Base-by-base conservation (phyloP, 805 yeast species). In the Candida vaughaniae region DNA sequence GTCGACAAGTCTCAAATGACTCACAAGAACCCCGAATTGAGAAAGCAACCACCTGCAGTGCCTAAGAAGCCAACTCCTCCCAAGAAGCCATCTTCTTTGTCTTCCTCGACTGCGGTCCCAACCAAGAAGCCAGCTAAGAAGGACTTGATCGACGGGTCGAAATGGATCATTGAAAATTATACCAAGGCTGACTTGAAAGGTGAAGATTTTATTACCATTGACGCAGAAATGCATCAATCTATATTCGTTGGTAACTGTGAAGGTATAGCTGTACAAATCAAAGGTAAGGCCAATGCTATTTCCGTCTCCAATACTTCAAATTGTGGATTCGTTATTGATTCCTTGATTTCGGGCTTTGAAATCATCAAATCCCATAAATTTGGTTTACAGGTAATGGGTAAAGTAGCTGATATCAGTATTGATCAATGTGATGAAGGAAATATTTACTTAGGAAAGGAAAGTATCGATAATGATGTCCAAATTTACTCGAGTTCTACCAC, bases 1-100 rank as follows among this genome's bases (percentile, higher is more conserved):
- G 97, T 91, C 26, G 97, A 90, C 49, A 87, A 80, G 66, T 82
- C 95, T 6, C 86, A 89, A 63, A 87, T 86, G 89, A 88, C 96
- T 16, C 96, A 88, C 63, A 89, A 88, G 64, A 87, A 89, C 60
- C 95, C 96, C 2, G 80, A 70, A 31, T 69, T 90, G 50, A 83
- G 96, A 52, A 71, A 80, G 2, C 60, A 74, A 3, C 73, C 76
- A 16, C 71, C 42, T 15, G 36, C 38, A 76, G 52, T 66, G 14
- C 43, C 56, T 27, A 71, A 73, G 54, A 75, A 73, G 48, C 95
- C 96, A 26, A 73, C 76, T 18, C 87, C 86, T 29, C 95, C 96
- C 41, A 85, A 82, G 71, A 88, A 88, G 55, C 96, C 96, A 33
- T 60, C 76, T 6, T 70, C 75, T 25, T 66, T 88, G 44, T 70